phyloP scores from a whole-genome alignment of 73 alveolate genomes.

The Paramecium pentaurelia region DNA sequence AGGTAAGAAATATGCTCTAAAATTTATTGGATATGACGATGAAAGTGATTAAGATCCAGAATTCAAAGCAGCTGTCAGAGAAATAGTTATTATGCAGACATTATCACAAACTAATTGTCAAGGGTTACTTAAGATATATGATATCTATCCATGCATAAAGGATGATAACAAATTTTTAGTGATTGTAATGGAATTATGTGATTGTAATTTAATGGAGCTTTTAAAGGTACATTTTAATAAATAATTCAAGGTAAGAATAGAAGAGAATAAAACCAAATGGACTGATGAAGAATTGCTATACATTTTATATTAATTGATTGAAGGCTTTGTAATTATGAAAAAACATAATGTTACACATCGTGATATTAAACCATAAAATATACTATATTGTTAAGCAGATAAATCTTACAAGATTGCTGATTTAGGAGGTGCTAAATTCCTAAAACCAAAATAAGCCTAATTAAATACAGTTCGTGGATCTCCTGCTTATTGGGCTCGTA shows the following conservation, averaged over 20 bases:
- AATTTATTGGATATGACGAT: constrained; percentile 5
- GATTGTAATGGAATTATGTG: constrained; percentile 24
- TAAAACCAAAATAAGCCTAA: background rate
- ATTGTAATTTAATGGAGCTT: constrained; percentile 26
- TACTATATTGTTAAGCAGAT: background rate
- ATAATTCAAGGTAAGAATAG: background rate
- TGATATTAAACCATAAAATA: constrained; percentile 19
- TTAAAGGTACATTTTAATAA: background rate
- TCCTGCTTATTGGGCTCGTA: constrained; percentile 44
- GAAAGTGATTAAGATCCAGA: constrained; percentile 35
- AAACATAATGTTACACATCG: constrained; percentile 5
- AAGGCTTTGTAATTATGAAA: constrained; percentile 4
- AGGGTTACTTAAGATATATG: constrained; percentile 29
- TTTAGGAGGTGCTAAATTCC: constrained; percentile 15
- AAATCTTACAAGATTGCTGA: constrained; percentile 23
- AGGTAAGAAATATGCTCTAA: constrained; percentile 11
- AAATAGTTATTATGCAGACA: constrained; percentile 28
- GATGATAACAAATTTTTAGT: constrained; percentile 27
- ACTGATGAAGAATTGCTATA: constrained; percentile 16
- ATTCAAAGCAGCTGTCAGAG: constrained; percentile 32
- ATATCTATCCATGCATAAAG: constrained; percentile 39
- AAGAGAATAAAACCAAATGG: constrained; percentile 21
- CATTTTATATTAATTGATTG: background rate
- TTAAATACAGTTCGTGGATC: constrained; percentile 24
- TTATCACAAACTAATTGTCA: background rate